Evolutionary conservation across 495 filamentous ascomycete genomes (phyloP), one percentile per base, ranked within the genome.

Genomic region (Penicillium cinerascens): DNA sequence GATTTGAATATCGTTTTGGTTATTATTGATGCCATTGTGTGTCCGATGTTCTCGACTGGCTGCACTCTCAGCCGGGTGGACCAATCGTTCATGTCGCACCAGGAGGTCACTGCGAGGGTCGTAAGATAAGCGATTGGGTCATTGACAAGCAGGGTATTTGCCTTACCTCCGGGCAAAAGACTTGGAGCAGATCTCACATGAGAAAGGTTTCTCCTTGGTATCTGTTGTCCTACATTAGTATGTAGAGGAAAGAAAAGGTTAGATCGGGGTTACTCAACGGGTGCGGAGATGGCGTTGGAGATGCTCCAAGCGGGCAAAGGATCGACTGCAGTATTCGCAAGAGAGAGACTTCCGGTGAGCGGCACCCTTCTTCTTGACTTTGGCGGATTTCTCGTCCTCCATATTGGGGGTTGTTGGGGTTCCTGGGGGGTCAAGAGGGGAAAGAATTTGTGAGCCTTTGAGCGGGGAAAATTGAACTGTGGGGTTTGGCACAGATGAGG

Each of bases 51-150:
- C 73, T 53, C 72, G 72, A 69, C 69, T 65, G 42, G 68, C 66
- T 37, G 74, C 72, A 44, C 60, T 65, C 56, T 86, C 83, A 60
- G 82, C 81, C 58, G 83, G 79, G 69, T 88, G 85, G 58, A 87
- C 84, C 69, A 87, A 78, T 70, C 84, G 85, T 69, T 86, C 82
- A 76, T 88, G 85, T 61, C 85, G 82, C 62, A 86, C 82, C 63
- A 88, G 77, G 40, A 87, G 78, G 66, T 87, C 84, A 64, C 85
- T 86, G 57, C 55, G 42, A 61, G 41, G 53, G 56, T 17, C 52
- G 46, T 29, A 22, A 39, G 54, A 59, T 71, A 50, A 74, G 66
- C 64, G 51, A 56, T 55, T 56, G 58, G 42, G 38, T 42, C 42
- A 44, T 35, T 38, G 46, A 45, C 47, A 20, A 36, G 20, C 35